phyloP scores from a whole-genome alignment of 768 basidiomycete species.

The Coprinellus micaceus region DNA sequence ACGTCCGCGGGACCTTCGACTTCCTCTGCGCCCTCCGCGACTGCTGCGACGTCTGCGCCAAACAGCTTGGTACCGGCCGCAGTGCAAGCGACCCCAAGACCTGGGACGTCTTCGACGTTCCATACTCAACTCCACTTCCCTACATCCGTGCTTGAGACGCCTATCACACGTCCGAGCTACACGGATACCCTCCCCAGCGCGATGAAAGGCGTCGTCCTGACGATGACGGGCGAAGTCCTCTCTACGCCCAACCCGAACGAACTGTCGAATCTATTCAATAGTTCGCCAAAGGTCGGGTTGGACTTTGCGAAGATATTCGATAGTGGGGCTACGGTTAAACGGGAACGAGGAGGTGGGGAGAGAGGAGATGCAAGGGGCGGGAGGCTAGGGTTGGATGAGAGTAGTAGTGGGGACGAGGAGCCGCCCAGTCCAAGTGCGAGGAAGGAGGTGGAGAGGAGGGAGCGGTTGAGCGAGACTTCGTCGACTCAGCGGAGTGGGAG shows the following conservation, averaged over 20 bases:
- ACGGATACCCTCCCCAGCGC: slow-evolving; percentile 44
- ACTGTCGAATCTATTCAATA: slow-evolving; percentile 61
- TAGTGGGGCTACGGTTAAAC: not conserved
- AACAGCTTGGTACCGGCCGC: not conserved
- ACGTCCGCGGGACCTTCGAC: not conserved
- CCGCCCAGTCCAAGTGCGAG: slow-evolving; percentile 48
- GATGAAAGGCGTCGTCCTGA: slow-evolving; percentile 78
- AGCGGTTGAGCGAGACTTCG: slow-evolving; percentile 12
- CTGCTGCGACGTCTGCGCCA: not conserved
- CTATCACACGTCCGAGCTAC: slow-evolving; percentile 38
- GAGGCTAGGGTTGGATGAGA: no score
- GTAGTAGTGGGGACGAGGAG: slow-evolving; percentile 25
- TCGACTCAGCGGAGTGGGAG: not conserved
- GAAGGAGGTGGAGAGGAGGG: slow-evolving; percentile 36
- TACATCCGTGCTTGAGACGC: no score
- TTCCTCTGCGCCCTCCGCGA: not conserved
- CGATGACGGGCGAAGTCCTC: slow-evolving; percentile 70
- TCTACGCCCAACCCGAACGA: slow-evolving; percentile 68
- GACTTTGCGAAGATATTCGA: slow-evolving; percentile 81
- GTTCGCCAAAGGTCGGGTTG: slow-evolving; percentile 66
- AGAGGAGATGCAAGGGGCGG: no score
- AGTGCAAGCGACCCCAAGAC: not conserved
- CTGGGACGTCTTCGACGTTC: slow-evolving; percentile 16
- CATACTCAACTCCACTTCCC: slow-evolving; percentile 22
- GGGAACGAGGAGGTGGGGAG: no score